A percentile compares a stretch with the other conserved stretches of the same genome.
Evolutionary conservation across 1,284 basidiomycete species (phyloP).

Genomic region (Irpex sp.): DNA sequence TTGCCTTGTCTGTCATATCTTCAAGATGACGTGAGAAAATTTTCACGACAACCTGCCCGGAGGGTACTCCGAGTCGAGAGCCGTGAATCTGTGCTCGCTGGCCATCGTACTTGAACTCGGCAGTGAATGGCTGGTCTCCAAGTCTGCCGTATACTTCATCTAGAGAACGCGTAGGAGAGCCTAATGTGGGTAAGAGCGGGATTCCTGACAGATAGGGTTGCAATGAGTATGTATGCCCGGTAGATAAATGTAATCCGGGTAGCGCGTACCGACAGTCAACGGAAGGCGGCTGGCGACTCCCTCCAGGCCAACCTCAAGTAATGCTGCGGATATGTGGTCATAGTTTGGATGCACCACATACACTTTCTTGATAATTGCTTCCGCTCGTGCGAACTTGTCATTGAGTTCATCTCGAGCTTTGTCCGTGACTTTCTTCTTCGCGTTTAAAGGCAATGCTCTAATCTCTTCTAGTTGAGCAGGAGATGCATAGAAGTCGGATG

Average conservation of each 20-base stretch:
- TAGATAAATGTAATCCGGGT: conserved; percentile 25
- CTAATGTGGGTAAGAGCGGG: conserved; percentile 70
- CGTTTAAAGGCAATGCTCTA: conserved; percentile 30
- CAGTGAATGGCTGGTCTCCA: conserved; percentile 74
- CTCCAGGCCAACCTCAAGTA: conserved; percentile 61
- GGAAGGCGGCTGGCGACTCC: conserved; percentile 64
- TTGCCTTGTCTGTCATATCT: conserved; percentile 86
- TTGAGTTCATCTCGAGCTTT: conserved; percentile 42
- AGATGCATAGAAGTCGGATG: conserved; percentile 36
- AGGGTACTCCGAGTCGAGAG: conserved; percentile 40
- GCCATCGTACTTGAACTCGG: conserved; percentile 92
- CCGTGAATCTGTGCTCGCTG: conserved; percentile 87
- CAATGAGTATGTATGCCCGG: conserved; percentile 5
- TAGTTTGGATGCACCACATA: conserved; percentile 91
- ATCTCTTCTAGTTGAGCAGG: conserved; percentile 36
- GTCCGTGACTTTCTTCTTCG: conserved; percentile 45
- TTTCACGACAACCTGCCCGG: conserved; percentile 47
- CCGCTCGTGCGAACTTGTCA: conserved; percentile 49
- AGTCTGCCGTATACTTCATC: conserved; percentile 80
- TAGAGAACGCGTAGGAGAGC: conserved; percentile 83
- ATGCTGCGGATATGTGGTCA: conserved; percentile 68
- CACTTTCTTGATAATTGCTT: conserved; percentile 67
- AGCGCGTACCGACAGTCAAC: conserved; percentile 66
- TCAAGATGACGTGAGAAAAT: conserved; percentile 90
- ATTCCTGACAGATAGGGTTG: conserved; percentile 43